Conservation (phyloP, 2,329 filamentous ascomycete species). For the Apiospora kogelbergensis region DNA sequence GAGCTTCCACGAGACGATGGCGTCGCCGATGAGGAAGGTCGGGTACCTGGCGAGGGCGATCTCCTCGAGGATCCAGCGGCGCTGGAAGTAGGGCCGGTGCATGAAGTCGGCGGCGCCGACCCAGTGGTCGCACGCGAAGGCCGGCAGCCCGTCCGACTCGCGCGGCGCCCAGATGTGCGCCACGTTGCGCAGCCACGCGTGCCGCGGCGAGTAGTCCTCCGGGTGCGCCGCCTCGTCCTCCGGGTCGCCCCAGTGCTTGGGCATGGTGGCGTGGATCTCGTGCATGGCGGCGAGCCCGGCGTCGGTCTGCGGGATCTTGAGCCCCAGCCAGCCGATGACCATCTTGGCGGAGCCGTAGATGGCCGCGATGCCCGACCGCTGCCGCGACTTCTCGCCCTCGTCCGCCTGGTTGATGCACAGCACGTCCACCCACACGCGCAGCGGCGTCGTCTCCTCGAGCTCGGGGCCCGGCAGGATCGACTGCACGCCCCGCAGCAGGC, state of each 20-base stretch:
- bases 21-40: slow-evolving; percentile 32
- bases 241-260: slow-evolving; percentile 32
- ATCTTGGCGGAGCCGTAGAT: slow-evolving; percentile 11
- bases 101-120: slow-evolving; percentile 25
- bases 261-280: slow-evolving; percentile 31
- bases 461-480: slow-evolving; percentile 4
- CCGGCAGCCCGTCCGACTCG: neutral
- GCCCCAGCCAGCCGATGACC: slow-evolving; percentile 14
- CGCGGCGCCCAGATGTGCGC: slow-evolving; percentile 22
- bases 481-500: neutral
- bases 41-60: slow-evolving; percentile 32
- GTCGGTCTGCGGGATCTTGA: slow-evolving; percentile 20
- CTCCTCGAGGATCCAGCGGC: slow-evolving; percentile 38
- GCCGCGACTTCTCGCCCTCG: slow-evolving; percentile 5
- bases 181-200: slow-evolving; percentile 31
- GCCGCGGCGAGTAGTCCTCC: slow-evolving; percentile 33
- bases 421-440: slow-evolving; percentile 13
- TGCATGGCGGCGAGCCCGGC: slow-evolving; percentile 25
- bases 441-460: neutral
- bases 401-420: slow-evolving; percentile 15
- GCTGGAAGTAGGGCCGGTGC: slow-evolving; percentile 33
- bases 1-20: slow-evolving; percentile 36
- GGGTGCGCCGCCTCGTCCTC: slow-evolving; percentile 33
- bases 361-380: slow-evolving; percentile 7
- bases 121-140: neutral